A percentile compares a stretch with the other conserved stretches of the same genome.
phyloP scores from a whole-genome alignment of 148 eudicot species.

The Arctostaphylos glauca region DNA sequence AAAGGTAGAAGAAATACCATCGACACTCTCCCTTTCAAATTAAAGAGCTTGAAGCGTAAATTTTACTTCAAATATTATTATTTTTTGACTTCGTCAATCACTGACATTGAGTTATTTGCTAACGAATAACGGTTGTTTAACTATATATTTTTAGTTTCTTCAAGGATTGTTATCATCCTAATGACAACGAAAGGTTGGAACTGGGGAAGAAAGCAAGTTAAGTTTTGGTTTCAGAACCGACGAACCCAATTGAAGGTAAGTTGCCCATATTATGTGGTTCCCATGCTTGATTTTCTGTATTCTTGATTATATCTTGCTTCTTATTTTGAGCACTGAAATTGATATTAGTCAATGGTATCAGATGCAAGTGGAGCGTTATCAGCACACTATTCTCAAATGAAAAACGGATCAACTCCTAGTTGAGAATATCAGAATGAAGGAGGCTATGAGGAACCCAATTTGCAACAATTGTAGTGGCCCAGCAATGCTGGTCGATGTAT shows the following conservation, averaged over 20 bases:
- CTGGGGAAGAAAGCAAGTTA: constrained; percentile 71
- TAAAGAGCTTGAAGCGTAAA: constrained; percentile 81
- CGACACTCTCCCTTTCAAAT: constrained; percentile 79
- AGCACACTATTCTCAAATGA: constrained; percentile 49
- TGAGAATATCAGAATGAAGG: constrained; percentile 60
- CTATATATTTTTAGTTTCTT: constrained; percentile 42
- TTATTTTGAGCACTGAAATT: constrained; percentile 11
- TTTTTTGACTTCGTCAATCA: not conserved
- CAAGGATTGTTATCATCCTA: constrained; percentile 69
- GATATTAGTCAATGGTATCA: constrained; percentile 21
- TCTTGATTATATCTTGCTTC: not conserved
- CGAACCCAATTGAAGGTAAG: constrained; percentile 88
- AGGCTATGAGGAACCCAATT: constrained; percentile 49
- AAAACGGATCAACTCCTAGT: constrained; percentile 50
- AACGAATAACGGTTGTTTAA: not conserved
- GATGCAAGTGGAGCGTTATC: constrained; percentile 62
- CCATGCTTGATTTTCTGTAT: constrained; percentile 3
- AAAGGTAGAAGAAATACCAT: constrained; percentile 56
- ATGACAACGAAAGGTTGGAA: constrained; percentile 69
- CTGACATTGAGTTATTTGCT: not conserved
- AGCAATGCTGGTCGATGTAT: constrained; percentile 35
- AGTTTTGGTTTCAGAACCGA: constrained; percentile 92
- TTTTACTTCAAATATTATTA: not conserved
- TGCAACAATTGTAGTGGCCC: constrained; percentile 60
- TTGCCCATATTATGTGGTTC: not conserved